A percentile compares a stretch with the other conserved stretches of the same genome.
Evolutionary conservation across 352 stramenopile genomes (phyloP).

Genomic region (Phytophthora chlamydospora): DNA sequence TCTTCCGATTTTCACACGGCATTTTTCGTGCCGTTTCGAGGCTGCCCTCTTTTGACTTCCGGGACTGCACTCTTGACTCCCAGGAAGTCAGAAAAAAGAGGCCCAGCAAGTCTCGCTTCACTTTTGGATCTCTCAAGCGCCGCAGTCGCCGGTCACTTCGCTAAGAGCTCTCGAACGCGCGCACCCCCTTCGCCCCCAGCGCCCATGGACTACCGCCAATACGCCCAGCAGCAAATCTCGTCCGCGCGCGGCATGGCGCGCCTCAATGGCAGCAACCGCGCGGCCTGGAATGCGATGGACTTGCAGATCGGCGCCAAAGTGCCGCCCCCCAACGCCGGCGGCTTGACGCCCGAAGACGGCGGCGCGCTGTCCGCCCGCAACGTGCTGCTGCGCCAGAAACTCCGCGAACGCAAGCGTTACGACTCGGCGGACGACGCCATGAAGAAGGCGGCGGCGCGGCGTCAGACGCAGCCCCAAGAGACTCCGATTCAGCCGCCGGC

Average conservation of each 20-base stretch:
- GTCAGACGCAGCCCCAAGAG: conserved; percentile 13
- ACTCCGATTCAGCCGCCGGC: conserved; percentile 1
- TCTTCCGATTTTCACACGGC: too few species aligned
- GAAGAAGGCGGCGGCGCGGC: conserved; percentile 47
- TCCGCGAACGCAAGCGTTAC: conserved; percentile 80
- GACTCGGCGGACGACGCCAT: conserved; percentile 88
- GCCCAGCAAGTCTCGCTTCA: too few species aligned
- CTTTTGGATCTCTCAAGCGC: too few species aligned
- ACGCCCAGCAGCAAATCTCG: conserved; percentile 13
- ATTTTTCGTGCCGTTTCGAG: too few species aligned
- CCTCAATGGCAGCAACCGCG: conserved; percentile 46
- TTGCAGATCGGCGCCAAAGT: conserved; percentile 42
- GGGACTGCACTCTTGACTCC: too few species aligned
- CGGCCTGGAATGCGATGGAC: conserved; percentile 56
- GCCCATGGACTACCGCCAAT: conserved; percentile 26
- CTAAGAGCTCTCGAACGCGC: neutral
- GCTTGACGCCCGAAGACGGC: conserved; percentile 25
- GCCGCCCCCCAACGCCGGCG: conserved; percentile 20
- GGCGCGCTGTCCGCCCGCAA: conserved; percentile 76
- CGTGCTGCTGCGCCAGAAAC: conserved; percentile 73
- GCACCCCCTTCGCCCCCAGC: too few species aligned
- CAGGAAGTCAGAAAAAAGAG: too few species aligned
- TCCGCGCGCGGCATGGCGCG: conserved; percentile 34
- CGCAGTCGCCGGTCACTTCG: conserved; percentile 3
- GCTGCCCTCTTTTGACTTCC: too few species aligned